Evolutionary conservation across 1,284 basidiomycete species (phyloP), one percentile per base, ranked within the genome.

Genomic region (Stygiomarasmius scandens): DNA sequence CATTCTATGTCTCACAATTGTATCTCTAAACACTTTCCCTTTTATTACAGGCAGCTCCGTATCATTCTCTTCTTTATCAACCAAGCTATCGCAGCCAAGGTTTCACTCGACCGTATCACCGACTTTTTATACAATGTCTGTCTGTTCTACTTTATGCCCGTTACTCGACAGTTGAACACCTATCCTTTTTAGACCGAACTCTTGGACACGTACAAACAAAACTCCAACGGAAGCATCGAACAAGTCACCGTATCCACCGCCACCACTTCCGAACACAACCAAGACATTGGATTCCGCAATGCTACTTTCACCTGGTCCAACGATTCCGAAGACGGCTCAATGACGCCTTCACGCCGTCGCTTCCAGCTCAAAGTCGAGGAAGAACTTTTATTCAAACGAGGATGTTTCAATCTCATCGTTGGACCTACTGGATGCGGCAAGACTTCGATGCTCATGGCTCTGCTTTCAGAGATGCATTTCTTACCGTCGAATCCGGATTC

Each of bases 391-490:
- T 90, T 91, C 72, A 77, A 80, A 56, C 77, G 72, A 52, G 81
- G 82, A 16, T 73, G 78, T 60, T 74, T 90, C 62, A 89, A 87
- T 64, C 71, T 90, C 29, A 80, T 92, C 44, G 74, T 86, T 51
- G 88, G 88, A 8, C 83, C 86, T 0, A 87, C 82, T 50, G 80
- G 74, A 14, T 64, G 63, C 27, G 73, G 74, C 8, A 82, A 82
- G 64, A 81, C 81, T 3, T 78, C 77, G 1, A 63, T 83, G 14
- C 66, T 84, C 25, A 80, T 85, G 78, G 85, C 85, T 1, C 71
- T 87, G 6, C 72, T 60, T 71, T 76, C 82, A 24, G 84, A 88
- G 66, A 83, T 88, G 86, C 85, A 89, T 65, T 87, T 83, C 64
- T 67, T 79, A n/a, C 79, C 84, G 6, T 71, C 75, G 11, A 74